Evolutionary conservation across 2,329 filamentous ascomycete species (phyloP).

Genomic region (Dichotomopilus funicola): DNA sequence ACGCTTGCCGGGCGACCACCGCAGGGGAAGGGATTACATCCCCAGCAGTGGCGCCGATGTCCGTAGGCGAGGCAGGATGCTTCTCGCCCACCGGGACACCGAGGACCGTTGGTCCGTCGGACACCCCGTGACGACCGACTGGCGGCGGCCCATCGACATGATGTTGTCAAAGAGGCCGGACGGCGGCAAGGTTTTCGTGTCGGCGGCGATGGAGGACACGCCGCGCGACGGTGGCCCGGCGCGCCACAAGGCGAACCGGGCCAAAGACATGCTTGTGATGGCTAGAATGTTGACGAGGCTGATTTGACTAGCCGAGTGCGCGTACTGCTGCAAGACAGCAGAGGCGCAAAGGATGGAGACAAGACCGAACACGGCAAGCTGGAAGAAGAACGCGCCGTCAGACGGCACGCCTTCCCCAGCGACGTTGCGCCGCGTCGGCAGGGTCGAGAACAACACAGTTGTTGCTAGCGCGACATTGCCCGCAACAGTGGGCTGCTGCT

Average conservation of each 20-base stretch:
- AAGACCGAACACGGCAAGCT: conserved; percentile 24
- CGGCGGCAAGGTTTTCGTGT: conserved; percentile 1
- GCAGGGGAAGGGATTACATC: conserved; percentile 6
- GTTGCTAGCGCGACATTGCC: conserved; percentile 5
- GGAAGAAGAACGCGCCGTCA: conserved; percentile 9
- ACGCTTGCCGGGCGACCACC: not conserved
- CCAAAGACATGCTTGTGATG: conserved; percentile 16
- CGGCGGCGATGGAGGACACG: not conserved
- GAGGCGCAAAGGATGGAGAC: conserved; percentile 22
- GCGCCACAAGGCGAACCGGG: conserved; percentile 13
- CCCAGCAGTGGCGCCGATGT: conserved; percentile 1
- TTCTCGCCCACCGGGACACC: conserved; percentile 7
- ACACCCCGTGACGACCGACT: conserved; percentile 8
- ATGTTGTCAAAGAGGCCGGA: conserved; percentile 17
- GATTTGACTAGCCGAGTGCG: conserved; percentile 12
- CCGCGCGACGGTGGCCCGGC: conserved; percentile 8
- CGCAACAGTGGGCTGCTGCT: conserved; percentile 5
- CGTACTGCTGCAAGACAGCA: conserved; percentile 3
- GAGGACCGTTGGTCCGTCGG: conserved; percentile 7
- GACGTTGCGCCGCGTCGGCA: conserved; percentile 19
- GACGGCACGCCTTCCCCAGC: conserved; percentile 9
- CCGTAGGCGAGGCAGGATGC: conserved; percentile 1
- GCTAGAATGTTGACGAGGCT: conserved; percentile 16
- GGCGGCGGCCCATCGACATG: conserved; percentile 19
- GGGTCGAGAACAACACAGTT: conserved; percentile 17